phyloP scores from a whole-genome alignment of 352 stramenopile species.

The Phytophthora multivora region DNA sequence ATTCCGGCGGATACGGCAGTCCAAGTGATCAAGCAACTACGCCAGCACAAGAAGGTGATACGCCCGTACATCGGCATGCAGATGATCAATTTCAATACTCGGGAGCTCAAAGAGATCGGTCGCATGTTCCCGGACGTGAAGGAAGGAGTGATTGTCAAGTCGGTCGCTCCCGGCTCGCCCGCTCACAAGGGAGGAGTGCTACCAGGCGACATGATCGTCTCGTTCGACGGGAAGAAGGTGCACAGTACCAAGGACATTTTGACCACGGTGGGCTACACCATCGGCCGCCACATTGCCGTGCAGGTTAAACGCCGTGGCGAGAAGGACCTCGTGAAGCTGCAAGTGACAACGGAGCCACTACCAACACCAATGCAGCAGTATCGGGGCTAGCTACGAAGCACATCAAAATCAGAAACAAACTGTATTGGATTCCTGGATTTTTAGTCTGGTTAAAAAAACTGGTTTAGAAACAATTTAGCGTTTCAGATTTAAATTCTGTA shows the following conservation, averaged over 20 bases:
- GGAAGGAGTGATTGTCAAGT: slow-evolving; percentile 85
- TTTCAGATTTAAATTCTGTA: no score
- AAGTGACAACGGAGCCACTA: slow-evolving; percentile 69
- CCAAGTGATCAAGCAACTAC: slow-evolving; percentile 90
- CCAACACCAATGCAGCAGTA: slow-evolving; percentile 38
- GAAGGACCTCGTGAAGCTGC: slow-evolving; percentile 43
- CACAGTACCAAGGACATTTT: slow-evolving; percentile 81
- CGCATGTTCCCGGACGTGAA: slow-evolving; percentile 79
- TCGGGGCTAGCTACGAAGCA: slow-evolving; percentile 4
- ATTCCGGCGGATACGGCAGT: slow-evolving; percentile 92
- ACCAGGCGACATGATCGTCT: slow-evolving; percentile 76
- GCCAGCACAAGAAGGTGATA: slow-evolving; percentile 87
- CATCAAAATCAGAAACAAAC: slow-evolving; percentile 1
- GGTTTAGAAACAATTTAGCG: not conserved
- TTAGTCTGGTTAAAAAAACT: slow-evolving; percentile 2
- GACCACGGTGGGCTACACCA: slow-evolving; percentile 66
- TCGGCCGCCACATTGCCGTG: slow-evolving; percentile 72
- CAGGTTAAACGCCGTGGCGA: slow-evolving; percentile 70
- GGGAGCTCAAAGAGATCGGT: slow-evolving; percentile 65
- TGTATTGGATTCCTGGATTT: slow-evolving; percentile 16
- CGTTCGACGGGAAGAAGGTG: slow-evolving; percentile 75
- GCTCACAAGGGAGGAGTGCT: slow-evolving; percentile 79
- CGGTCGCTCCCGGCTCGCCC: slow-evolving; percentile 74
- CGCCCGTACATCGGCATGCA: slow-evolving; percentile 93
- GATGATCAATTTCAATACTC: slow-evolving; percentile 88